These are phyloP conservation scores for Fusarium sp. DNA, from an alignment of 2,329 filamentous ascomycete genomes.

Conservation along the genomic window DNA sequence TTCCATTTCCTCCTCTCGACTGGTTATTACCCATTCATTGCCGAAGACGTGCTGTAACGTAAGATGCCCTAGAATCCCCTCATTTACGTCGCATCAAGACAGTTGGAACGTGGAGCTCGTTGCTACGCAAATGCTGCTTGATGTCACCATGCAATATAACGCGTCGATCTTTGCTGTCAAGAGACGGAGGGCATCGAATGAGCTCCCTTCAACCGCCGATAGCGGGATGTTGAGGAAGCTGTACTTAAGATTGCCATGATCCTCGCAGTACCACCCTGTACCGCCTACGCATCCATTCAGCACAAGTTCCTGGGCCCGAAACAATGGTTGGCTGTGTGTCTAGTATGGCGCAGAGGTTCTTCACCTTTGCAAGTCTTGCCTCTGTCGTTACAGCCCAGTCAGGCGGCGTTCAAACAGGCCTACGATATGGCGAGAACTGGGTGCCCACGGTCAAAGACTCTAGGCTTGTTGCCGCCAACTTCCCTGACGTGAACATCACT, in stretches of 20 bases:
- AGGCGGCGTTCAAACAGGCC: slow-evolving; percentile 4
- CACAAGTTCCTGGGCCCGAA: rapidly evolving
- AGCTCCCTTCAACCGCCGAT: neutral
- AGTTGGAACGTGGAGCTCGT: slow-evolving; percentile 5
- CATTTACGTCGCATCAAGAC: neutral
- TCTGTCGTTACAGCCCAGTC: neutral
- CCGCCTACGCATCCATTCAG: rapidly evolving
- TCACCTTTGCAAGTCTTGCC: neutral
- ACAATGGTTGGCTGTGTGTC: neutral
- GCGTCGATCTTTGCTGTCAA: neutral
- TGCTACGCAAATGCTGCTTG: neutral
- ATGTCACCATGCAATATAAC: neutral
- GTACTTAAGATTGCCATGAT: neutral
- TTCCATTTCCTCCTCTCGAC: neutral
- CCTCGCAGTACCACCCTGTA: neutral
- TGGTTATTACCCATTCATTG: neutral
- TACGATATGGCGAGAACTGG: slow-evolving; percentile 27
- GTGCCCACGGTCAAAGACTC: slow-evolving; percentile 5
- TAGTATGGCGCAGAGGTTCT: neutral
- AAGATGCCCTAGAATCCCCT: slow-evolving; percentile 22
- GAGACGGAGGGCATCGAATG: neutral
- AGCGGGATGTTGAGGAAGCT: rapidly evolving
- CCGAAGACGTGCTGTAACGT: neutral
- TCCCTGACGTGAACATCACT: slow-evolving; percentile 14
- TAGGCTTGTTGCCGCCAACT: slow-evolving; percentile 8